Base-by-base conservation (phyloP, 2,329 filamentous ascomycete species). In the Nannizziopsis barbatae region DNA sequence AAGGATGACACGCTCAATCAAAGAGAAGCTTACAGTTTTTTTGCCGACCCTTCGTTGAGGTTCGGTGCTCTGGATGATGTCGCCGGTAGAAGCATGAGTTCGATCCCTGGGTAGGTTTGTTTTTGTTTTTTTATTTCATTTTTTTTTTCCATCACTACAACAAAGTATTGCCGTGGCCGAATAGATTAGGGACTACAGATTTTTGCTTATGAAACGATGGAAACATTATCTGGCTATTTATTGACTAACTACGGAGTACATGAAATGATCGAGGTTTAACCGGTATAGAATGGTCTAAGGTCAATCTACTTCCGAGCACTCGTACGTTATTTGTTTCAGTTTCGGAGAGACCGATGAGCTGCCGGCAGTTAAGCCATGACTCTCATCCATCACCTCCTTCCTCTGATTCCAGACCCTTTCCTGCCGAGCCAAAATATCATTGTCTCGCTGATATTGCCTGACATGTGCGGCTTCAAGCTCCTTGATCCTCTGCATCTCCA, bases 1-100 rank as follows among this genome's bases (percentile, higher is more conserved):
- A 90, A 90, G 85, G 85, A 89, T 90, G 85, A 89, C 84, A 88
- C 82, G 81, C 80, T 83, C 75, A 79, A 80, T 79, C 79, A 83
- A 83, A 84, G 81, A 83, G 80, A 81, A 78, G 75, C 79, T 77
- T 75, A 74, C 73, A 73, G 71, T 79, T 77, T 80, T 82, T 81
- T 80, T 77, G 58, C 50, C 11, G 36, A 50, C 43, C 37, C 42
- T 32, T 53, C 53, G 48, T 47, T 42, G 38, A 42, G 45, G 37
- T 47, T 37, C 38, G 45, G 20, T 42, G 38, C 12, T 32, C 11
- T 31, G 8, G 17, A 12, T 7, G 20, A 33, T 10, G 22, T 31
- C 17, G 33, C 3, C 1, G 20, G 11, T 31, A 11, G 14, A 11
- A 4, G 14, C 14, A 18, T 11, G 32, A 14, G 45, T 47, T 47